Percentiles rank a stretch among this genome's conserved stretches.
Conservation (phyloP, 2,329 filamentous ascomycete genomes). For the Calonectria montana region DNA sequence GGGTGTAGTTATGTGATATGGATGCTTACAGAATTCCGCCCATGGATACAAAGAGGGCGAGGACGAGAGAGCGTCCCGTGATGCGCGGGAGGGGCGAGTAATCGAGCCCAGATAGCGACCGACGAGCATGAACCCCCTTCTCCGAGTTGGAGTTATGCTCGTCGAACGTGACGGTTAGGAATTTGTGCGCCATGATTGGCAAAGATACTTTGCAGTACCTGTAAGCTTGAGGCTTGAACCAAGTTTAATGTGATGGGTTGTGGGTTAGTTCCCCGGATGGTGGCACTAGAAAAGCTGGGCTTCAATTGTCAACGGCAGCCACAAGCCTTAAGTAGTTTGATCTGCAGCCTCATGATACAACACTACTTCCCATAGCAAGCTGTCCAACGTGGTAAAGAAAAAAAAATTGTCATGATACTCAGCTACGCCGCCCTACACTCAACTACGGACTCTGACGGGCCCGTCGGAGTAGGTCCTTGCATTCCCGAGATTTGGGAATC, state of each 20-base stretch:
- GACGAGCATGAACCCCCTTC: slow-evolving; percentile 45
- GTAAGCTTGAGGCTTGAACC: background rate
- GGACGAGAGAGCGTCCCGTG: slow-evolving; percentile 50
- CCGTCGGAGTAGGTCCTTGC: background rate
- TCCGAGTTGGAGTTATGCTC: slow-evolving; percentile 55
- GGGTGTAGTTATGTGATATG: accelerated
- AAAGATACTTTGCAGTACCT: slow-evolving; percentile 13
- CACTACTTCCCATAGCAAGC: background rate
- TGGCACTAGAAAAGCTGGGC: background rate
- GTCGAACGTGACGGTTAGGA: slow-evolving; percentile 53
- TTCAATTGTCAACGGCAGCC: background rate
- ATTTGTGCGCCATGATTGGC: slow-evolving; percentile 35
- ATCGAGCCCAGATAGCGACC: slow-evolving; percentile 53
- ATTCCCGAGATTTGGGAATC: slow-evolving; percentile 38
- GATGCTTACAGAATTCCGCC: slow-evolving; percentile 55
- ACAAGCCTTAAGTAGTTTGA: background rate
- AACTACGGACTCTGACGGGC: background rate
- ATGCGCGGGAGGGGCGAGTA: slow-evolving; percentile 57
- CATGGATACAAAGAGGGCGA: slow-evolving; percentile 57
- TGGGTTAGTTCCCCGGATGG: background rate
- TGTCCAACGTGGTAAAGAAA: background rate
- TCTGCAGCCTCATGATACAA: background rate
- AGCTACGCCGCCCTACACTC: slow-evolving; percentile 10
- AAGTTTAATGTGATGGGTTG: background rate
- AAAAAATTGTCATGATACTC: slow-evolving; percentile 30